Conservation (phyloP, 1,284 basidiomycete genomes). For the Apiotrichum gamsii region DNA sequence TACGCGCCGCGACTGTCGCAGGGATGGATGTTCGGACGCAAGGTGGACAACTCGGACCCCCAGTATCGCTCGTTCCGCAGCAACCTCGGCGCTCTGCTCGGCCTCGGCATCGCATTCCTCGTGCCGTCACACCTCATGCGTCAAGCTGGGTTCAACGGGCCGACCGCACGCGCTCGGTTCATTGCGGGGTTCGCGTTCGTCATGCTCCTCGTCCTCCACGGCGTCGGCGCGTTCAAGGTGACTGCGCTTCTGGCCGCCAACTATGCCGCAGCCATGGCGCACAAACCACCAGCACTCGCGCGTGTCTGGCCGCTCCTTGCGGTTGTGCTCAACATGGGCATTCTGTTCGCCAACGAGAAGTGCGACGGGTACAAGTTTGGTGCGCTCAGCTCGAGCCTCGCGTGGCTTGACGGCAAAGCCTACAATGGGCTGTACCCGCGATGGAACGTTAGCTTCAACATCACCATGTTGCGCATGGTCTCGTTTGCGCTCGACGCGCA, state of each 20-base stretch:
- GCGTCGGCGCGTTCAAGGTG: conserved; percentile 75
- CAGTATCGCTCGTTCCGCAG: conserved; percentile 78
- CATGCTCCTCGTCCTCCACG: conserved; percentile 76
- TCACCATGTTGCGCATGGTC: conserved; percentile 89
- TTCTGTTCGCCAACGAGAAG: conserved; percentile 74
- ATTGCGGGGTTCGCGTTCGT: conserved; percentile 56
- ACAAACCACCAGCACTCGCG: conserved; percentile 20
- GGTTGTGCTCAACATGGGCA: conserved; percentile 63
- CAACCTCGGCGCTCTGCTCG: conserved; percentile 59
- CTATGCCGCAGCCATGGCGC: conserved; percentile 59
- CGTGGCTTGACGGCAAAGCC: conserved; percentile 53
- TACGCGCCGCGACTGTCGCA: conserved; percentile 59
- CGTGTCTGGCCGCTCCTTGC: conserved; percentile 32
- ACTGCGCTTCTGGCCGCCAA: conserved; percentile 64
- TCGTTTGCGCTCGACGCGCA: conserved; percentile 90
- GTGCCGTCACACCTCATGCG: conserved; percentile 27
- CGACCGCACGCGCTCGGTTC: conserved; percentile 32
- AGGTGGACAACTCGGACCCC: conserved; percentile 71
- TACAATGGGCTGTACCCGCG: conserved; percentile 63
- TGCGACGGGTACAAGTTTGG: conserved; percentile 70
- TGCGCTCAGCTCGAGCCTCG: conserved; percentile 55
- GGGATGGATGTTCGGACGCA: conserved; percentile 52
- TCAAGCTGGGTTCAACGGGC: background rate
- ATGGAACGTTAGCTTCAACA: conserved; percentile 94
- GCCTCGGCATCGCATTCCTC: conserved; percentile 52